These are phyloP conservation scores for Fraxinus greggii DNA, from an alignment of 305 asterid genomes.

Conservation along the genomic window DNA sequence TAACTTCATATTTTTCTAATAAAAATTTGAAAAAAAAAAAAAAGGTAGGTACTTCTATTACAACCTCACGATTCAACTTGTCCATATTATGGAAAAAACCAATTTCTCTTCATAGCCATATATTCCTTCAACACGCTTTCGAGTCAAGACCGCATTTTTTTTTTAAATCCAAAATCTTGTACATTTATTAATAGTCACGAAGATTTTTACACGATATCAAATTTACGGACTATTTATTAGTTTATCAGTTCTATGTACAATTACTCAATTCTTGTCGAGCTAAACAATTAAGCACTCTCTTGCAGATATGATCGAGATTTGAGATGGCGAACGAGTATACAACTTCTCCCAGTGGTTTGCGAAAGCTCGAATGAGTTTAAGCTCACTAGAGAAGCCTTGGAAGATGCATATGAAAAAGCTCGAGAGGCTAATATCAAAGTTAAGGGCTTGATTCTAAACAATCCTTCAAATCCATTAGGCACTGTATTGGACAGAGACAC, in stretches of 20 bases:
- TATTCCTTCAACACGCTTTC: neutral
- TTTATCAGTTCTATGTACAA: neutral
- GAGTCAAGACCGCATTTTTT: neutral
- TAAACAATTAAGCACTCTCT: neutral
- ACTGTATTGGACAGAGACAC: slow-evolving; percentile 56
- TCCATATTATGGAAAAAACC: slow-evolving; percentile 4
- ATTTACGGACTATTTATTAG: neutral
- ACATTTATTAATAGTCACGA: neutral
- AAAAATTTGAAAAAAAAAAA: neutral
- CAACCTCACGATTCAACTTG: neutral
- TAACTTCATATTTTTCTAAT: neutral
- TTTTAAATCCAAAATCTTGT: neutral
- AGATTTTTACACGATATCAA: neutral
- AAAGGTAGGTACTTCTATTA: slow-evolving; percentile 7
- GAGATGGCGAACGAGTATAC: slow-evolving; percentile 67
- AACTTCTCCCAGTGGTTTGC: slow-evolving; percentile 63
- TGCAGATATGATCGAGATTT: slow-evolving; percentile 76
- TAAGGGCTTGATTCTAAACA: slow-evolving; percentile 63
- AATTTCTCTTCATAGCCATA: neutral
- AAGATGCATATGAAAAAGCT: slow-evolving; percentile 56
- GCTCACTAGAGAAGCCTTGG: slow-evolving; percentile 52
- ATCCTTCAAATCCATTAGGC: slow-evolving; percentile 84
- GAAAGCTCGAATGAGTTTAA: slow-evolving; percentile 55
- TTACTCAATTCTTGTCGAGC: neutral
- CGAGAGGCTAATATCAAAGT: slow-evolving; percentile 49